These are phyloP conservation scores for Linderniella brevidens DNA, from an alignment of 257 asterid genomes.

Conservation along the genomic window DNA sequence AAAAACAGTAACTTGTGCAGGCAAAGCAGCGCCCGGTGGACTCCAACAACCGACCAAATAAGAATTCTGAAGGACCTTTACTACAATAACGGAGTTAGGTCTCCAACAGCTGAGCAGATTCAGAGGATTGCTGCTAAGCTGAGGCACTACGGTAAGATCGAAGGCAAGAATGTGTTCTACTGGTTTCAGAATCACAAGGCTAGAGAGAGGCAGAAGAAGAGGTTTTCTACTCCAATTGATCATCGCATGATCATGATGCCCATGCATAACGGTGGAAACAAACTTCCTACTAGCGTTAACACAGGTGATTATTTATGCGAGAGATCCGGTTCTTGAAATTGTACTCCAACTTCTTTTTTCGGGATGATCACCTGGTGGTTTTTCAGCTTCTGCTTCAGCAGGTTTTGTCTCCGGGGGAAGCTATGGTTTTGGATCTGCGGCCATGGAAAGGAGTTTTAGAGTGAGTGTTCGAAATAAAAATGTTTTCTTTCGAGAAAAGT, in stretches of 20 bases:
- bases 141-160: slow-evolving; percentile 51
- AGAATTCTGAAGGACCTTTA: slow-evolving; percentile 46
- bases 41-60: slow-evolving; percentile 72
- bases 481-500: too few species aligned
- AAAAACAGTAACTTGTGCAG: not conserved
- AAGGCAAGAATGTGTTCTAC: slow-evolving; percentile 73
- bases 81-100: slow-evolving; percentile 53
- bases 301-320: too few species aligned
- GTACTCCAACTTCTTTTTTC: not conserved
- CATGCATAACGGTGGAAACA: not conserved
- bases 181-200: slow-evolving; percentile 84
- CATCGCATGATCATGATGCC: not conserved
- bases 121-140: slow-evolving; percentile 52
- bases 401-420: not conserved
- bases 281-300: too few species aligned
- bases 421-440: not conserved
- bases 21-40: slow-evolving; percentile 46
- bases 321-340: too few species aligned
- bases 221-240: not conserved
- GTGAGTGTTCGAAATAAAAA: not conserved
- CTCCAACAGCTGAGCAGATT: slow-evolving; percentile 76
- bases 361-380: not conserved
- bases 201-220: slow-evolving; percentile 59
- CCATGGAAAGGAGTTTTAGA: not conserved
- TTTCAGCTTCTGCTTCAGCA: not conserved